phyloP scores from a whole-genome alignment of 192 early-diverging fungal species.

The Entomortierella beljakovae region DNA sequence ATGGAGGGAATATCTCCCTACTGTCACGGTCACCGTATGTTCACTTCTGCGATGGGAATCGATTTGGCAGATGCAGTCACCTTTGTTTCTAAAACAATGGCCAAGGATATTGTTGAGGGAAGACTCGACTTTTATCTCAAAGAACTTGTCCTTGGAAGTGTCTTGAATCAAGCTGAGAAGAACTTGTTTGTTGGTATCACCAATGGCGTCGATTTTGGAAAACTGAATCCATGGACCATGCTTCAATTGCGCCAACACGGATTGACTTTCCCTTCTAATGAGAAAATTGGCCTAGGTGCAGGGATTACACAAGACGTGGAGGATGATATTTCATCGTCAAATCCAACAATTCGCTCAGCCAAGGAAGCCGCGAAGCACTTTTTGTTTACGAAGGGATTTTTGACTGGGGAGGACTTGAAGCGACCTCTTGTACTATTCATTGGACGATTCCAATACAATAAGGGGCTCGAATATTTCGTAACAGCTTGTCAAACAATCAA shows the following conservation, averaged over 20 bases:
- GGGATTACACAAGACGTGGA: not conserved
- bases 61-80: constrained; percentile 64
- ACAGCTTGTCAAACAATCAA: constrained; percentile 45
- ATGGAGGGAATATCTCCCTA: constrained; percentile 52
- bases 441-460: constrained; percentile 70
- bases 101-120: constrained; percentile 66
- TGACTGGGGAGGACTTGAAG: constrained; percentile 51
- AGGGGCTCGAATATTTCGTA: constrained; percentile 62
- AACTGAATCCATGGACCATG: constrained; percentile 61
- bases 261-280: constrained; percentile 56
- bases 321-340: not conserved
- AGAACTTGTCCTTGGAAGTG: constrained; percentile 62
- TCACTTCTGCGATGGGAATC: constrained; percentile 62
- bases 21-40: constrained; percentile 61
- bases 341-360: constrained; percentile 36
- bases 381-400: constrained; percentile 51
- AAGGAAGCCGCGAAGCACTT: constrained; percentile 63
- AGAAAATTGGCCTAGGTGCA: constrained; percentile 2
- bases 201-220: constrained; percentile 64
- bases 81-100: constrained; percentile 66
- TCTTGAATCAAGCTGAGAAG: constrained; percentile 57
- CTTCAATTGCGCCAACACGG: constrained; percentile 34
- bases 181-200: constrained; percentile 64
- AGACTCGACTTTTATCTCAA: constrained; percentile 65
- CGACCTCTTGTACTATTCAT: constrained; percentile 62